Base-by-base conservation (phyloP, 2,329 filamentous ascomycete species). In the Monilinia laxa region DNA sequence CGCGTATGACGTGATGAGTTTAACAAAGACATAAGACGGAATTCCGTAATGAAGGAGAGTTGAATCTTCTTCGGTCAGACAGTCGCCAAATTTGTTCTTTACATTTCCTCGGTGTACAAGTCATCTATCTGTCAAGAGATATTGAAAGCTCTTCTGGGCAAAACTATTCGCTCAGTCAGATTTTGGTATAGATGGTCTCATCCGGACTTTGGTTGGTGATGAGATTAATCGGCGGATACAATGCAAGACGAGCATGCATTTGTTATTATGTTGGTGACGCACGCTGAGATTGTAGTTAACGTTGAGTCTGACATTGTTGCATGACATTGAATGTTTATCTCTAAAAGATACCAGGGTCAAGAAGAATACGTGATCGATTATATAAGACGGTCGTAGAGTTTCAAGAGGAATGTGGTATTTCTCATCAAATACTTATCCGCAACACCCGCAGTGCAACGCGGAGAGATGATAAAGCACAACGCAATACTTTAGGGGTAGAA, bases 391-490 rank as follows among this genome's bases (percentile, higher is more conserved):
- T n/a, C 16, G 2, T 28, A 35, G 57, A 2, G 12, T 35, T 49
- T 25, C 4, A 35, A 40, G n/a, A 14, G 42, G 18, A 14, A 58
- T 47, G 18, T 47, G 23, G 57, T 5, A 59, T 59, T 59, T 59
- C 18, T 59, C 57, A 59, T 59, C 40, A 59, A 59, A 16, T 23
- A 14, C 16, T 25, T 23, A 18, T 16, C 57, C 57, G 45, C 57
- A 60, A 51, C 28, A 49, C 11, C 45, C 28, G 57, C 20, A 38
- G 45, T 23, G 14, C 28, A 60, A 60, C 23, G 20, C 20, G 28
- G 28, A 25, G 47, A 35, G n/a, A 60, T 60, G 28, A 60, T 51
- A 60, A 60, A 60, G 45, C 57, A 60, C 38, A 28, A 58, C n/a
- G 11, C n/a, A 16, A 38, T 14, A 20, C 10, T 1, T 42, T n/a